Conservation (phyloP, 2,329 filamentous ascomycete genomes). For the Xylariales sp. region DNA sequence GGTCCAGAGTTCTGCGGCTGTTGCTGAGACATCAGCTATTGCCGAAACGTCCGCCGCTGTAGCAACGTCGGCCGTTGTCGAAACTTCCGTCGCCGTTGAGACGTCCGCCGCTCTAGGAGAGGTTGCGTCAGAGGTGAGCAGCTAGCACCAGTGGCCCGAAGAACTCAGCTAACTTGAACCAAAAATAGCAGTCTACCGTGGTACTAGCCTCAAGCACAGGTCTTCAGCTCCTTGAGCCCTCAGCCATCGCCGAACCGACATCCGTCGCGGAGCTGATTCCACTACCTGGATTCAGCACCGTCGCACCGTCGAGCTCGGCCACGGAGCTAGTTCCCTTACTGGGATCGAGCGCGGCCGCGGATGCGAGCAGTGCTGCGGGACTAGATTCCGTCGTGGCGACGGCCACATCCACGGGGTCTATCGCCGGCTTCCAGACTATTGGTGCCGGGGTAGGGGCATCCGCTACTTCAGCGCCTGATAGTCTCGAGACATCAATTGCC, state of each 20-base stretch:
- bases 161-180: slow-evolving; percentile 13
- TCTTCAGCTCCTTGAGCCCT: slow-evolving; percentile 11
- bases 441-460: not conserved
- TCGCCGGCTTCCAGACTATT: slow-evolving; percentile 23
- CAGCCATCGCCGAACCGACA: slow-evolving; percentile 7
- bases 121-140: slow-evolving; percentile 16
- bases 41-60: not conserved
- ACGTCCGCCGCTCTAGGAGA: slow-evolving; percentile 24
- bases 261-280: slow-evolving; percentile 1
- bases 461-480: slow-evolving; percentile 14
- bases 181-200: slow-evolving; percentile 11
- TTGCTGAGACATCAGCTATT: slow-evolving; percentile 10
- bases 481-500: slow-evolving; percentile 17
- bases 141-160: not conserved
- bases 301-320: slow-evolving; percentile 2
- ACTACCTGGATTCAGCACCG: slow-evolving; percentile 13
- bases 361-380: not conserved
- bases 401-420: not conserved
- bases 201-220: slow-evolving; percentile 18
- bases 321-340: slow-evolving; percentile 10
- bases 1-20: slow-evolving; percentile 25
- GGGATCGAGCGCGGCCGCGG: not conserved
- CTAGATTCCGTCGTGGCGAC: not conserved
- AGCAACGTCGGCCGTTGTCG: not conserved
- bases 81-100: not conserved